Conservation (phyloP, 2,329 filamentous ascomycete genomes). For the Aureobasidium sp. region DNA sequence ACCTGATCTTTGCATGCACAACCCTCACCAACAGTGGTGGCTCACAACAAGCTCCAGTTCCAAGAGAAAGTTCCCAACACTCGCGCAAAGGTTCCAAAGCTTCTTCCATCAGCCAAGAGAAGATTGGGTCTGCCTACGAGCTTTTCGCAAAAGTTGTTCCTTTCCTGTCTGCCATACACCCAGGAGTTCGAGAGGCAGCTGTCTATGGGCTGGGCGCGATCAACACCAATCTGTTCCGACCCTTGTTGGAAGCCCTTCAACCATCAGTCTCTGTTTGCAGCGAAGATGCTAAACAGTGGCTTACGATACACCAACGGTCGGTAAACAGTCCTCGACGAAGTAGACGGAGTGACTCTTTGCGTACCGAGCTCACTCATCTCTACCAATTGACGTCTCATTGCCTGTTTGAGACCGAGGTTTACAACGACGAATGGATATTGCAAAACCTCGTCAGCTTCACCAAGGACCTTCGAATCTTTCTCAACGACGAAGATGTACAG, state of each 20-base stretch:
- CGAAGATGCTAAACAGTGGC: slow-evolving; percentile 74
- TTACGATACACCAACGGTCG: slow-evolving; percentile 67
- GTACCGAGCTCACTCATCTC: slow-evolving; percentile 92
- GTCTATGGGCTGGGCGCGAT: slow-evolving; percentile 90
- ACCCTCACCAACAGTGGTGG: slow-evolving; percentile 69
- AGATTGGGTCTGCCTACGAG: slow-evolving; percentile 77
- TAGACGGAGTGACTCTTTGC: slow-evolving; percentile 72
- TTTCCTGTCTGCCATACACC: slow-evolving; percentile 68
- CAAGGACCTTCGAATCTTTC: slow-evolving; percentile 84
- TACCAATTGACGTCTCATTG: slow-evolving; percentile 92
- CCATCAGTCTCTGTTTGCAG: slow-evolving; percentile 78
- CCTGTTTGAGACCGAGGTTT: slow-evolving; percentile 66
- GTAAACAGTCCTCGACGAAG: slow-evolving; percentile 75
- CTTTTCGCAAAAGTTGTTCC: slow-evolving; percentile 90
- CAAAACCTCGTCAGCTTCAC: slow-evolving; percentile 82
- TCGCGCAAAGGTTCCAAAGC: slow-evolving; percentile 71
- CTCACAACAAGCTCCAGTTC: slow-evolving; percentile 45
- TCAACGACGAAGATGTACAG: slow-evolving; percentile 91
- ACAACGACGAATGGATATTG: slow-evolving; percentile 73
- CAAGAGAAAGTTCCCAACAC: slow-evolving; percentile 56
- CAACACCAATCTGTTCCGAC: slow-evolving; percentile 87
- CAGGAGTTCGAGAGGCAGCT: slow-evolving; percentile 78
- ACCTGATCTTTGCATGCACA: slow-evolving; percentile 93
- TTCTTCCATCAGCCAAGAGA: slow-evolving; percentile 56
- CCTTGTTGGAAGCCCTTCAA: slow-evolving; percentile 80